These are phyloP conservation scores for Cercospora brassicicola DNA, from an alignment of 2,329 filamentous ascomycete species.

Conservation along the genomic window DNA sequence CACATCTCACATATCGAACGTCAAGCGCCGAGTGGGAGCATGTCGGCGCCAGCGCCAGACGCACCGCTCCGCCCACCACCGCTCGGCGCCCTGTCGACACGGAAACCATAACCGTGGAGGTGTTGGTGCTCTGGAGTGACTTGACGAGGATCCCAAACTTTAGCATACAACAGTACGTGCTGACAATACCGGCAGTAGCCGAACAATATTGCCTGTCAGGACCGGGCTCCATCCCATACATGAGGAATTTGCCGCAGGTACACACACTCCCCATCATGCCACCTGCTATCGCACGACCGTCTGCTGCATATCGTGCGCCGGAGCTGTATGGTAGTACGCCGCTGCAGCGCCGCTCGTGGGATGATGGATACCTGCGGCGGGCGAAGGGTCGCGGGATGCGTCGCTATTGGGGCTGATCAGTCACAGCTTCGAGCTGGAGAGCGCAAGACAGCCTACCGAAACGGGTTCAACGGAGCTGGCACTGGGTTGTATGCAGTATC, in stretches of 20 bases:
- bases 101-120: not conserved
- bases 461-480: constrained; percentile 23
- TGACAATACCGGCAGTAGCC: constrained; percentile 15
- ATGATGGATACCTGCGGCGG: constrained; percentile 11
- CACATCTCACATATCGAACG: not conserved
- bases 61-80: not conserved
- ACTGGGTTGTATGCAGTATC: constrained; percentile 27
- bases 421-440: constrained; percentile 1
- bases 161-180: constrained; percentile 2
- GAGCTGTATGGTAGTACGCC: constrained; percentile 18
- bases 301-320: constrained; percentile 23
- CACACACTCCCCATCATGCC: constrained; percentile 14
- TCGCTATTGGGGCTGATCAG: constrained; percentile 19
- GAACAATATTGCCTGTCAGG: constrained; percentile 8
- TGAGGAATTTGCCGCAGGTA: constrained; percentile 8
- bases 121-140: constrained; percentile 3
- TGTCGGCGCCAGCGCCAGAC: not conserved
- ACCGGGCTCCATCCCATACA: constrained; percentile 16
- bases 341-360: constrained; percentile 15
- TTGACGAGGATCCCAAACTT: not conserved
- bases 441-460: constrained; percentile 21
- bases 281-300: constrained; percentile 12
- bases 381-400: constrained; percentile 21
- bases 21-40: not conserved
- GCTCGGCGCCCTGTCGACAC: not conserved